Base-by-base conservation (phyloP, 352 stramenopile species). In the Pythium plurisporium region DNA sequence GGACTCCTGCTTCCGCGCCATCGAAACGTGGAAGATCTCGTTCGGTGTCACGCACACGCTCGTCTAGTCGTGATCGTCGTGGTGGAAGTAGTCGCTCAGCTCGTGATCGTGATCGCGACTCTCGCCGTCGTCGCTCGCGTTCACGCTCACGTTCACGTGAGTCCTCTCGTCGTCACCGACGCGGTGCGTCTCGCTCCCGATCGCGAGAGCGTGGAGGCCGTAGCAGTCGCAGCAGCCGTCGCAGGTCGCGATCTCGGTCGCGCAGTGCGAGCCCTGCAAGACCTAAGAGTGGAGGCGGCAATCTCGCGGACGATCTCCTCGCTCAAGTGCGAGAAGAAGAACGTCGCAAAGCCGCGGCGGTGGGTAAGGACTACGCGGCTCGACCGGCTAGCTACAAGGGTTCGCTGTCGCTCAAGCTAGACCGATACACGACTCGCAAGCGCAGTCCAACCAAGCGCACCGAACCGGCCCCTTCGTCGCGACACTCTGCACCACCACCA, bases 241-340 rank as follows among this genome's bases (percentile, higher is more conserved):
- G 55, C 30, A 56, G 65, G 37, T 36, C 51, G 31, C 53, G 56
- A 29, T 52, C 62, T 54, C 46, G 58, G 26, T 78, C 73, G 44
- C 62, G 59, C 19, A 75, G 67, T 41, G 29, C 64, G 42, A 74
- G 71, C 31, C 59, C 58, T 36, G 14, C 12, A 11, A 55, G 59
- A 26, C 22, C 33, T 2, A 55, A 55, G 25, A 38, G 54, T n/a
- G 34, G 30, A 19, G 34, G 30, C 0, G 26, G 55, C 20, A 50
- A 61, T 42, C 33, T 84, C 38, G 84, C 86, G 1, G 78, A 82
- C 20, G 82, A 98, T 58, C 66, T 97, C 27, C 72, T 98, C 43
- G 77, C 96, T 31, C 86, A 98, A 79, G 93, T 98, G 15, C 79
- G 94, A 23, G 73, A 96, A 65, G 78, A 87, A 62, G 90, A 98